Percentiles rank a stretch among this genome's conserved stretches.
Conservation (phyloP, 768 basidiomycete genomes). For the Lyophyllum atratum region DNA sequence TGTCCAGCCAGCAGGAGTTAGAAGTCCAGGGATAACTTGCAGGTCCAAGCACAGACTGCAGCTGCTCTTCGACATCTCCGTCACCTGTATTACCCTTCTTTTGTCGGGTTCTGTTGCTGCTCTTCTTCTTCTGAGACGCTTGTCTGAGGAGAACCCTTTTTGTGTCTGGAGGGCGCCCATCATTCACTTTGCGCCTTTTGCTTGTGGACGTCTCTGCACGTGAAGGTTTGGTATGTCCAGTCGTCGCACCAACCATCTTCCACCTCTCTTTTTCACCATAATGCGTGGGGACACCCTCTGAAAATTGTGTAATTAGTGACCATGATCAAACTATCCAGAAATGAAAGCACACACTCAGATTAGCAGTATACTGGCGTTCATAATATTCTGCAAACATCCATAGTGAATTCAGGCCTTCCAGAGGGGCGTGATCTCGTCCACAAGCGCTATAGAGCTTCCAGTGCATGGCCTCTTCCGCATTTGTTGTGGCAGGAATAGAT, state of each 20-base stretch:
- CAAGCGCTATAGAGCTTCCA: constrained; percentile 30
- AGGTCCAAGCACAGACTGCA: background rate
- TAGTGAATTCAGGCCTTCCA: constrained; percentile 4
- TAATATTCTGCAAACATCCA: constrained; percentile 20
- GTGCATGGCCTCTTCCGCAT: constrained; percentile 32
- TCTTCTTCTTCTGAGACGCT: background rate
- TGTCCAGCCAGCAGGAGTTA: background rate
- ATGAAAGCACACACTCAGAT: background rate
- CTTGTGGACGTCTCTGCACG: constrained; percentile 5
- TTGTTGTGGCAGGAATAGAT: constrained; percentile 31
- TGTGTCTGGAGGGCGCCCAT: constrained; percentile 21
- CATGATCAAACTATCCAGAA: background rate
- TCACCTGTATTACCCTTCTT: background rate
- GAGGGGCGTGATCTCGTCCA: constrained; percentile 16
- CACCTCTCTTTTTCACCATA: constrained; percentile 28
- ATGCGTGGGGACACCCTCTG: constrained; percentile 22
- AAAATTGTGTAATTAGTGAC: background rate
- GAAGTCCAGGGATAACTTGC: background rate
- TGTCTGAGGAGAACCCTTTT: background rate
- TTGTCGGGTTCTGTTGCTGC: background rate
- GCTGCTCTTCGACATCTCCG: background rate
- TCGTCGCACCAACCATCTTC: constrained; percentile 15
- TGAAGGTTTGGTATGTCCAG: constrained; percentile 24
- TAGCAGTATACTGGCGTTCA: constrained; percentile 13
- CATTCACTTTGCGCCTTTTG: constrained; percentile 22